Percentiles rank a stretch among this genome's conserved stretches.
Evolutionary conservation across 1,284 basidiomycete genomes (phyloP).

Genomic region (Ceratobasidium papillatum): DNA sequence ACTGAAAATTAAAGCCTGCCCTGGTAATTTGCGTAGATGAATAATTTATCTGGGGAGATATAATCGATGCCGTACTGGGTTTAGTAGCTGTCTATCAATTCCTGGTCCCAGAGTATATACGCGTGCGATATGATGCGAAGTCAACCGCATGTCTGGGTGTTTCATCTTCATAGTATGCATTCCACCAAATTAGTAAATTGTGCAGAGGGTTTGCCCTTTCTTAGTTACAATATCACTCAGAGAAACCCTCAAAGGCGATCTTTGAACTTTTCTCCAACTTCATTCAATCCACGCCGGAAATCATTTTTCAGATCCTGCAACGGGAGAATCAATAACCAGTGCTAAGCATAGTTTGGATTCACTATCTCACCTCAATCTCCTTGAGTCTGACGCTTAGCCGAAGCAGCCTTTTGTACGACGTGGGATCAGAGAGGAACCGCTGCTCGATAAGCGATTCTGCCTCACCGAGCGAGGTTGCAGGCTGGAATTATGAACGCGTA

Average conservation of each 20-base stretch:
- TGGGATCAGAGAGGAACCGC: conserved; percentile 70
- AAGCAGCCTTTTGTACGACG: conserved; percentile 72
- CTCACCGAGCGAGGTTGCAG: conserved; percentile 89
- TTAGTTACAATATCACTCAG: not conserved
- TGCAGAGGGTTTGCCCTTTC: not conserved
- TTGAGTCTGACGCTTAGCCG: conserved; percentile 84
- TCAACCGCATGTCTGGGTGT: not conserved
- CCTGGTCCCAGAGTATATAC: too few relatives aligned
- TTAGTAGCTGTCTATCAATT: too few relatives aligned
- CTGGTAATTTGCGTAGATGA: too few relatives aligned
- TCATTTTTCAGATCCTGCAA: conserved; percentile 51
- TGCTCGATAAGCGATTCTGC: conserved; percentile 90
- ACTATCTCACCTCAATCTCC: conserved; percentile 67
- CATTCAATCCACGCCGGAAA: conserved; percentile 47
- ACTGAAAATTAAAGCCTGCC: too few relatives aligned
- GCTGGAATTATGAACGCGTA: conserved; percentile 55
- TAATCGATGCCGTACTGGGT: too few relatives aligned
- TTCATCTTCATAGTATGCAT: not conserved
- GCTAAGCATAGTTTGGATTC: not conserved
- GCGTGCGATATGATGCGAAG: not conserved
- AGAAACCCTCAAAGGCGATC: conserved; percentile 9
- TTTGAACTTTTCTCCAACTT: conserved; percentile 27
- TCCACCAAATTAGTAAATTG: not conserved
- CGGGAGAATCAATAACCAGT: not conserved
- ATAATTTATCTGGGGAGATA: too few relatives aligned